Evolutionary conservation across 2,329 filamentous ascomycete species (phyloP), one percentile per base, ranked within the genome.

Genomic region (Trichophaea hybrida): DNA sequence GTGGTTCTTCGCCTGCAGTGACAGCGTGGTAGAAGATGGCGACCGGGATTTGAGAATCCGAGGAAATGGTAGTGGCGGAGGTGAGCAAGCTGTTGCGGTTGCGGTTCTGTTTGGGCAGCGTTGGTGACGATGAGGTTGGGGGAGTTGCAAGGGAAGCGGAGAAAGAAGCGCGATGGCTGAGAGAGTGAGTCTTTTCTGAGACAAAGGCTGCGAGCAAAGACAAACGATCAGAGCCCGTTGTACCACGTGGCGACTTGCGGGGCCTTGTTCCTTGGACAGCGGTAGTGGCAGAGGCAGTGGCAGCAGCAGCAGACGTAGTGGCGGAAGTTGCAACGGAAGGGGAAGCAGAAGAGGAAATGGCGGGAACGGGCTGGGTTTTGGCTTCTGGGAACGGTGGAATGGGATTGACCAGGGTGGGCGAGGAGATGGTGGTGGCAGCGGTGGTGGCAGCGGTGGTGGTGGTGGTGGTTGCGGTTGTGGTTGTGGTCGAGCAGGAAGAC

Each of bases 181-280:
- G 55, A 37, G 35, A 53, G 61, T 53, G 56, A 56, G 61, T 57
- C 58, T 64, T 61, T 61, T 59, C 62, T 56, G 61, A 64, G 58
- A 64, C 62, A 56, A 55, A 59, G 59, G 59, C 57, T 58, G 61
- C 61, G 59, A 63, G 62, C 44, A 58, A 63, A 61, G 62, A 61
- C 62, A 63, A 59, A 63, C 61, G 61, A 64, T 64, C 62, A 64
- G 61, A 24, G 17, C 17, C 33, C 8, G 34, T 44, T 43, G 40
- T 56, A 63, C 63, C 61, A 65, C 63, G 63, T 65, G 63, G 63
- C 63, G 63, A 61, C 57, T 63, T 63, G 63, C 63, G 61, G 63
- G 62, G 60, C 61, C 52, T 55, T 58, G 57, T 44, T 56, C 51
- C 40, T 17, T 17, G 24, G 40, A 46, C 40, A 46, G n/a, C 40